Conservation (phyloP, 2,329 filamentous ascomycete species). For the Coniella vitis region DNA sequence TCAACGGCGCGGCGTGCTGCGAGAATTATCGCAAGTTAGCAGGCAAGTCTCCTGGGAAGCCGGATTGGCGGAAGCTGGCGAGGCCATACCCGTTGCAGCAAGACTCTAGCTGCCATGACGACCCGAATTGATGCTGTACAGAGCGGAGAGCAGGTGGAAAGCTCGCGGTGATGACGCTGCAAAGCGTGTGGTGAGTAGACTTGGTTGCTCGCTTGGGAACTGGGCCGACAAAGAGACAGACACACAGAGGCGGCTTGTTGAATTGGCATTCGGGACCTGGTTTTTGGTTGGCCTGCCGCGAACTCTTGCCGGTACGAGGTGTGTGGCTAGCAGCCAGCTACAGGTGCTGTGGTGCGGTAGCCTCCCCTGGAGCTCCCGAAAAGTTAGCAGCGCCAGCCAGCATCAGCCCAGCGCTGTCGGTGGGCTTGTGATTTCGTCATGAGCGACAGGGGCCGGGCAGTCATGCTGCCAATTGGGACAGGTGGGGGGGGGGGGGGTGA, state of each 20-base stretch:
- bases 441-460: not conserved
- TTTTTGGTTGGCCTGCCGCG: conserved; percentile 5
- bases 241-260: too few relatives aligned
- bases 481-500: too few relatives aligned
- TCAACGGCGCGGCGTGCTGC: conserved; percentile 49
- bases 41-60: not conserved
- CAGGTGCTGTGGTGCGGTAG: not conserved
- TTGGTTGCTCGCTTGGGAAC: too few relatives aligned
- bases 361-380: conserved; percentile 8
- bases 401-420: too few relatives aligned
- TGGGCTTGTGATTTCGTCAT: not conserved
- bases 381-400: conserved; percentile 5
- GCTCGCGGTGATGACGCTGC: too few relatives aligned
- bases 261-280: too few relatives aligned
- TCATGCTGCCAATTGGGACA: too few relatives aligned
- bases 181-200: too few relatives aligned
- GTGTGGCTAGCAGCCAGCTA: not conserved
- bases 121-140: conserved; percentile 37
- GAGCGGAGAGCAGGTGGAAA: not conserved
- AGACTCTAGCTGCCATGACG: conserved; percentile 54
- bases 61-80: not conserved
- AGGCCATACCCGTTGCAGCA: conserved; percentile 46
- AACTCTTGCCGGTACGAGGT: conserved; percentile 14
- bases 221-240: too few relatives aligned
- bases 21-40: conserved; percentile 23